Evolutionary conservation across 2,329 filamentous ascomycete genomes (phyloP).

Genomic region (Alternaria sp.): DNA sequence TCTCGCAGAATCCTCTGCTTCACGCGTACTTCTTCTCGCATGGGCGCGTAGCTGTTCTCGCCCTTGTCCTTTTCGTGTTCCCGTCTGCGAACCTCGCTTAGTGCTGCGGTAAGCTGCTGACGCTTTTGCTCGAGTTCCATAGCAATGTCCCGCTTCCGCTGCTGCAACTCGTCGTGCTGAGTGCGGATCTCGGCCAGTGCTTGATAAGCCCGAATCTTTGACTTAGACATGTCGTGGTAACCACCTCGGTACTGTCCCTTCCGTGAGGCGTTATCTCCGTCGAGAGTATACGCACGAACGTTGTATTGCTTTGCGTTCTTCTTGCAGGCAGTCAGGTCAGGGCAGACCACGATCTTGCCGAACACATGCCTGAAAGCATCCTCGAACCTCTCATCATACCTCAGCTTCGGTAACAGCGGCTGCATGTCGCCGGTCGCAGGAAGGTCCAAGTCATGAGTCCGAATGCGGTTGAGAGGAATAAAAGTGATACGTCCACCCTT

Average conservation of each 20-base stretch:
- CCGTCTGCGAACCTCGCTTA: constrained; percentile 82
- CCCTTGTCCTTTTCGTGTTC: constrained; percentile 80
- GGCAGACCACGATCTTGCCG: constrained; percentile 92
- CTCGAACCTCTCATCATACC: constrained; percentile 78
- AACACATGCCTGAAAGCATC: constrained; percentile 94
- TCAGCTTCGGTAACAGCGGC: constrained; percentile 83
- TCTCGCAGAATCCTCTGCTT: constrained; percentile 79
- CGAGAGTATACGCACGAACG: constrained; percentile 90
- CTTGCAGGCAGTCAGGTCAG: constrained; percentile 83
- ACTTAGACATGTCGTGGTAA: constrained; percentile 85
- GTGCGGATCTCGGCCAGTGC: constrained; percentile 77
- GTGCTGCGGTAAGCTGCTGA: constrained; percentile 87
- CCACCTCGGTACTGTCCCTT: constrained; percentile 95
- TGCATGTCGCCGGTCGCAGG: constrained; percentile 88
- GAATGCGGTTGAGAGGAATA: constrained; percentile 87
- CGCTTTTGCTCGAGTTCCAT: constrained; percentile 78
- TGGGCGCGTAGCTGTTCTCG: constrained; percentile 81
- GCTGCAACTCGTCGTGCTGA: constrained; percentile 73
- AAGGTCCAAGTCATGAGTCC: constrained; percentile 74
- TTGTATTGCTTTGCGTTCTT: constrained; percentile 93
- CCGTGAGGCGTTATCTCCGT: constrained; percentile 94
- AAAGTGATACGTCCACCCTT: constrained; percentile 90
- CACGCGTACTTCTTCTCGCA: constrained; percentile 77
- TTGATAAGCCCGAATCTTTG: constrained; percentile 84
- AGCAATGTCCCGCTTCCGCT: constrained; percentile 71